Evolutionary conservation across 306 rosid genomes (phyloP), one percentile per base, ranked within the genome.

Genomic region (Acacia melanoxylon): DNA sequence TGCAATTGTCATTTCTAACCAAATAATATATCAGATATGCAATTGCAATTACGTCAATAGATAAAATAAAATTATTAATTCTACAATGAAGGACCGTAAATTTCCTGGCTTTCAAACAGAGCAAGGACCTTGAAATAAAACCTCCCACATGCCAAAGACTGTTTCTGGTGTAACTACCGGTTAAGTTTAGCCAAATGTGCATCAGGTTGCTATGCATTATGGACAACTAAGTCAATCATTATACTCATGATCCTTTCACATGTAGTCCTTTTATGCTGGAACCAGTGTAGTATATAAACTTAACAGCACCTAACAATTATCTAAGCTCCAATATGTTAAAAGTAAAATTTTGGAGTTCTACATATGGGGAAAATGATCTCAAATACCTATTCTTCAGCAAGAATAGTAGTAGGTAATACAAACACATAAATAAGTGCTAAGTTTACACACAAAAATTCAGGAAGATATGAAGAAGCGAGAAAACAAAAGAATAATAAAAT

Each of bases 151-250:
- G 69, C 70, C 62, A 68, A 1, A 37, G 22, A 13, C 49, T 51
- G 44, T 46, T 40, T 82, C 72, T 72, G 59, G 69, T 65, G 56
- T 54, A 15, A 73, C 74, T 44, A 73, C 67, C 72, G 44, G 58
- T 41, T 72, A 75, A 27, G 27, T 20, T 24, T 41, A 27, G 49
- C 31, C 20, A 7, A 40, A 51, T 24, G 13, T 44, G 49, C 17
- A 74, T 68, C 74, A 73, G 48, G 37, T 78, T 56, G 37, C 54
- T 67, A 74, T 40, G 51, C 74, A 15, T 40, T 19, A 4, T 37
- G 48, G 24, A 41, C 17, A 40, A 68, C 31, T 40, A n/a, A 41
- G 17, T 68, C 52, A 40, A n/a, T 68, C 31, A 68, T 41, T 20
- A 19, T 10, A 68, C 48, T 19, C 48, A 67, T 37, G 1, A 68